Conservation (phyloP, 148 eudicot species). For the Fallopia convolvulus region DNA sequence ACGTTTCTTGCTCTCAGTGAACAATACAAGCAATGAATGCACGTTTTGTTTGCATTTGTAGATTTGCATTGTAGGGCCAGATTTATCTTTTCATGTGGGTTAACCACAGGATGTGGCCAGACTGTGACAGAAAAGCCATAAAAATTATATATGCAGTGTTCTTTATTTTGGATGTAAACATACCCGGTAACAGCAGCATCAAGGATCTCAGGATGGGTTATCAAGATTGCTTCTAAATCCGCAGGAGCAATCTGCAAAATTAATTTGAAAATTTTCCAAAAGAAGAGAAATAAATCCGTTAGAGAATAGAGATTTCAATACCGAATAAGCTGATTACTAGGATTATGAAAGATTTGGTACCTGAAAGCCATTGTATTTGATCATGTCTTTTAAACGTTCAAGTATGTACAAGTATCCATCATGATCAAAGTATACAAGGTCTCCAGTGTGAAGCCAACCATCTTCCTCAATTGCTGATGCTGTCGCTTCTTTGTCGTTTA, state of each 20-base stretch:
- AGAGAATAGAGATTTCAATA: no score
- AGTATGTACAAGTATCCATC: constrained; percentile 68
- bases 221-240: constrained; percentile 67
- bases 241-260: constrained; percentile 85
- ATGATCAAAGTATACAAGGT: constrained; percentile 64
- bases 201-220: constrained; percentile 67
- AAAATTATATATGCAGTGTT: neutral
- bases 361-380: constrained; percentile 97
- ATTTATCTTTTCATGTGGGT: neutral
- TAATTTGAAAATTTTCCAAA: no score
- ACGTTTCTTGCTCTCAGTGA: neutral
- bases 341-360: constrained; percentile 19
- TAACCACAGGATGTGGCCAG: neutral
- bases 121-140: neutral
- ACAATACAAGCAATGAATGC: neutral
- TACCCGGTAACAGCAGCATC: constrained; percentile 87
- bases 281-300: neutral
- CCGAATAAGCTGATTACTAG: neutral
- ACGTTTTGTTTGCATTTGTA: neutral
- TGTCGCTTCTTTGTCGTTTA: constrained; percentile 63
- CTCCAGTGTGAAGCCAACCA: constrained; percentile 93
- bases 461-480: constrained; percentile 45
- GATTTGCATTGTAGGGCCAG: neutral
- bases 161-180: constrained; percentile 12
- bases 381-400: constrained; percentile 88